Evolutionary conservation across 768 basidiomycete species (phyloP), one percentile per base, ranked within the genome.

Genomic region (Plicaturopsis crispa): DNA sequence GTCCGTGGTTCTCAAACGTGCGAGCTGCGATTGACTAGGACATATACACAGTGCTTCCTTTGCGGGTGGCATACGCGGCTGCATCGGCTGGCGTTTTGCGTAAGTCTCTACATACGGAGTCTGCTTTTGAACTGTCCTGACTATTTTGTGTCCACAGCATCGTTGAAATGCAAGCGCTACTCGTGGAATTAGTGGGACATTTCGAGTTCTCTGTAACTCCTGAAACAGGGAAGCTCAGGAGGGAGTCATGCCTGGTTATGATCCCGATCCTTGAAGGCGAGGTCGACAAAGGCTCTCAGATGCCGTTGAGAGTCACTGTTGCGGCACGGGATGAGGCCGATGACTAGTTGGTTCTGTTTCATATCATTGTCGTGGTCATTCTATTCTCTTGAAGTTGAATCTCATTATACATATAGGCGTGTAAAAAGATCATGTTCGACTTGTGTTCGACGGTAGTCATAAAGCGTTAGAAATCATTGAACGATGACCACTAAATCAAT

Each of bases 101-200:
- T 55, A 32, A 31, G 55, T 44, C 5, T 3, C 5, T n/a, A n/a
- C n/a, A n/a, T n/a, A n/a, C n/a, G n/a, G n/a, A n/a, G n/a, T n/a
- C n/a, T n/a, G n/a, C n/a, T 6, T 31, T 19, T 24, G 4, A 16
- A 14, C 26, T 5, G 7, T 10, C 5, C 16, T 12, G 28, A n/a
- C 4, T 24, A 28, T 24, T 17, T 38, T 39, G 16, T 11, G 13
- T 11, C 14, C 21, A 7, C 44, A 64, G 61, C 4, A 48, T 77
- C 0, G 49, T 67, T 28, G 76, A 82, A 50, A 50, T 79, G 12
- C 78, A 80, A 44, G 63, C 69, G 0, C 77, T 82, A 54, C 48
- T 80, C n/a, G 65, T 72, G 17, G 75, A 78, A 48, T 58, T 76
- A 16, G 40, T 80, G 28, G 54, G 63, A 23, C 63, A 70, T 46